Base-by-base conservation (phyloP, 129 eudicot species). In the Cynara cardunculus region DNA sequence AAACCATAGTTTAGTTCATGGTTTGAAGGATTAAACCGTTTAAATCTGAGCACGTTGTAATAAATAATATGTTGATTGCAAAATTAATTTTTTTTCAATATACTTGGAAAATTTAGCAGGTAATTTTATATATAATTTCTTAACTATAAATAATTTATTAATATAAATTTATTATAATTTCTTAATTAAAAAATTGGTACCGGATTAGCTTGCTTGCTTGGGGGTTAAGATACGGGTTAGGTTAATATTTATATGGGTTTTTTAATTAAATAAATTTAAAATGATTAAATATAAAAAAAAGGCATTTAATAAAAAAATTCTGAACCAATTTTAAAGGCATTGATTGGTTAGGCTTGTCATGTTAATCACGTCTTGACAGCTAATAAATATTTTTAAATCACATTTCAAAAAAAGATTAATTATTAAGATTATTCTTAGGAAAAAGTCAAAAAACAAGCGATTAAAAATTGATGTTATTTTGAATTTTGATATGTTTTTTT, bases 331-430 rank as follows among this genome's bases (percentile, higher is more conserved):
- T 70, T 76, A 68, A 71, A 71, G 10, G 12, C 12, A 37, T 83
- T 67, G 31, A 66, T 41, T 83, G 53, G 74, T 35, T 49, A 41
- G 69, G 72, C 28, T 56, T 77, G 37, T 30, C 82, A 77, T 71
- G 86, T 77, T 61, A 71, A 56, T 53, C 82, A 77, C 86, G 82
- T 71, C 78, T 83, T 35, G 74, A 83, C 82, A 71, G 67, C 82
- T 77, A 62, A 62, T 32, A 56, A 19, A 61, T 49, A 56, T 61
- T 61, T 21, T 30, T 16, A 62, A 73, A 14, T 18, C 28, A 49
- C 27, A 62, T 76, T 24, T 34, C 9, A 9, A 34, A 32, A 11
- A 37, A 3, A 16, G 35, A 21, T 28, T 22, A 39, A 16, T 37
- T 3, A 16, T 37, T 3, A 49, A 25, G 13, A 49, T 30, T 44